Evolutionary conservation across 2,329 filamentous ascomycete species (phyloP), one percentile per base, ranked within the genome.

Genomic region (Fusarium keratoplasticum): DNA sequence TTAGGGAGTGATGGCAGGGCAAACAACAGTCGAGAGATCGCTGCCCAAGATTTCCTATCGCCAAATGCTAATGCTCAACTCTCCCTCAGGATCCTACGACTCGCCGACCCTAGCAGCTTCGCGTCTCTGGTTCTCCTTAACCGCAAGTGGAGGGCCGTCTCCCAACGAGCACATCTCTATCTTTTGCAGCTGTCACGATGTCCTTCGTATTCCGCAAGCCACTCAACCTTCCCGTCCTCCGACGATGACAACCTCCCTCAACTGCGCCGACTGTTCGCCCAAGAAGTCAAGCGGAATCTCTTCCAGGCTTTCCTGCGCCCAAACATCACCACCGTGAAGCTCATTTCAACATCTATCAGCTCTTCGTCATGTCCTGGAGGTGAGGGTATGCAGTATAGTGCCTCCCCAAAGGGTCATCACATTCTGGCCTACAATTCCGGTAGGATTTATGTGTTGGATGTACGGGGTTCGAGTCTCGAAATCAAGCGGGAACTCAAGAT

Each of bases 361-460:
- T 95, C 94, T 1, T 95, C 93, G 2, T 94, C 94, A 25, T 93
- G 92, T 71, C 95, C 94, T 1, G 93, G 93, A 36, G 94, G 94
- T 35, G 95, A 97, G 81, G 94, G 94, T 54, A 94, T 97, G 84
- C 93, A 94, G 64, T 97, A 97, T 81, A 91, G 89, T 71, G 90
- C 94, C 68, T 97, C 95, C 3, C 91, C 94, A 7, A 90, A 89
- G 63, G 94, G 94, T 3, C 91, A 92, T 74, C 90, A 92, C 76
- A 84, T 97, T 33, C 88, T 97, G 44, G 94, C 93, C 61, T 94
- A 95, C 81, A 97, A 94, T 82, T 97, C 95, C 40, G 95, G 94
- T 14, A 89, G 95, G 66, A 94, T 97, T 73, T 93, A 95, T 77
- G 89, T 97, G 36, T 85, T 97, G 61, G 92, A 96, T 79, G 86